These are phyloP conservation scores for Manihot esculenta DNA, from an alignment of 441 rosid species.

Conservation along the genomic window DNA sequence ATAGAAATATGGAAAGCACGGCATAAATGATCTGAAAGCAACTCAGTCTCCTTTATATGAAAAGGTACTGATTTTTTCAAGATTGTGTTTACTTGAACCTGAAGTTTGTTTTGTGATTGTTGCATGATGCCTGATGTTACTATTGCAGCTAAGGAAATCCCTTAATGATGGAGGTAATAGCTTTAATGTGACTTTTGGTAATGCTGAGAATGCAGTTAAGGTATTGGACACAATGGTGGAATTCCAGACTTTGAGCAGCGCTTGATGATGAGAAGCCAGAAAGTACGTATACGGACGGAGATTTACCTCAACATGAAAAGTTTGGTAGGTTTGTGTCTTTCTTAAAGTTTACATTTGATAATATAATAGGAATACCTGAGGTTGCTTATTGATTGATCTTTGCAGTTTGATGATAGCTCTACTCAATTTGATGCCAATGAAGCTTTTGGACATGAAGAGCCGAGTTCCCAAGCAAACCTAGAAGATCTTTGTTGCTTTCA, in stretches of 20 bases:
- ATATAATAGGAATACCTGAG: background rate
- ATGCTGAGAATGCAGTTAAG: slow-evolving; percentile 31
- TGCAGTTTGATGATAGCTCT: slow-evolving; percentile 38
- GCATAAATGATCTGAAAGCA: slow-evolving; percentile 25
- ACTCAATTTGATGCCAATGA: slow-evolving; percentile 37
- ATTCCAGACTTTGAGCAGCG: slow-evolving; percentile 43
- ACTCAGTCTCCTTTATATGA: slow-evolving; percentile 47
- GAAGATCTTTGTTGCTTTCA: slow-evolving; percentile 96
- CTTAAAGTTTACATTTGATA: slow-evolving; percentile 5
- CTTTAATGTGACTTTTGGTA: slow-evolving; percentile 28
- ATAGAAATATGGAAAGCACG: slow-evolving; percentile 58
- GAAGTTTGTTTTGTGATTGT: slow-evolving; percentile 11
- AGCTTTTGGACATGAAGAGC: slow-evolving; percentile 42
- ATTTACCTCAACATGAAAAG: slow-evolving; percentile 33
- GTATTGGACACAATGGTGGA: slow-evolving; percentile 40
- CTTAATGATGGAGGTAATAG: slow-evolving; percentile 47
- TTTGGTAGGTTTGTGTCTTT: slow-evolving; percentile 26
- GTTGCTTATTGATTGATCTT: slow-evolving; percentile 30
- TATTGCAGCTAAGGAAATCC: slow-evolving; percentile 61
- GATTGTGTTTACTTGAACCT: slow-evolving; percentile 13
- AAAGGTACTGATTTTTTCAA: slow-evolving; percentile 39
- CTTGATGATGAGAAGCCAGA: slow-evolving; percentile 48
- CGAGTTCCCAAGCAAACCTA: slow-evolving; percentile 61
- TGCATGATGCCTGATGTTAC: slow-evolving; percentile 17
- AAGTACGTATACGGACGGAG: slow-evolving; percentile 49